These are phyloP conservation scores for Calcarisporium arbuscula DNA, from an alignment of 2,329 filamentous ascomycete species.

Conservation along the genomic window DNA sequence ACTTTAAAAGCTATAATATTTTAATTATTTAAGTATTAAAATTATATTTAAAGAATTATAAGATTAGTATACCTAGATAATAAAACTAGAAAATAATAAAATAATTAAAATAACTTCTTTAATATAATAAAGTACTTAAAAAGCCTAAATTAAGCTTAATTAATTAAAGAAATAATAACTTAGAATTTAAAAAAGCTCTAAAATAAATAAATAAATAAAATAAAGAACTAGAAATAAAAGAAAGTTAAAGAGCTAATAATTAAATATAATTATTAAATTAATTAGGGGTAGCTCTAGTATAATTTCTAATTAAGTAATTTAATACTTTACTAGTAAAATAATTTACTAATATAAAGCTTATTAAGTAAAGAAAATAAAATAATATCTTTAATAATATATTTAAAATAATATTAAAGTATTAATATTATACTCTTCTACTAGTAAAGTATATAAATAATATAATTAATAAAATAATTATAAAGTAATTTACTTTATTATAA, in stretches of 20 bases:
- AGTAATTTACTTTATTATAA: no score
- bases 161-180: neutral
- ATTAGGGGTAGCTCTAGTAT: neutral
- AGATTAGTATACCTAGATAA: neutral
- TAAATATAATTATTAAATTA: neutral
- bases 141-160: neutral
- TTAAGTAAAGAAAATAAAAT: neutral
- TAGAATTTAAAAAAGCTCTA: neutral
- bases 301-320: constrained; percentile 1
- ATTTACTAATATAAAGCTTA: neutral
- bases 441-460: no score
- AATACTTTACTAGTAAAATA: neutral
- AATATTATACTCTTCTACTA: neutral
- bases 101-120: neutral
- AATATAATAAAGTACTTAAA: neutral
- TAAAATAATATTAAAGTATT: neutral
- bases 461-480: no score
- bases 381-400: neutral
- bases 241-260: neutral
- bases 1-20: neutral
- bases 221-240: neutral
- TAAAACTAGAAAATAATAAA: neutral
- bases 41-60: neutral
- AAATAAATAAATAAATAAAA: neutral
- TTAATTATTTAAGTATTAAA: neutral